Evolutionary conservation across 495 filamentous ascomycete species (phyloP).

Genomic region (Lophiotrema nucula): DNA sequence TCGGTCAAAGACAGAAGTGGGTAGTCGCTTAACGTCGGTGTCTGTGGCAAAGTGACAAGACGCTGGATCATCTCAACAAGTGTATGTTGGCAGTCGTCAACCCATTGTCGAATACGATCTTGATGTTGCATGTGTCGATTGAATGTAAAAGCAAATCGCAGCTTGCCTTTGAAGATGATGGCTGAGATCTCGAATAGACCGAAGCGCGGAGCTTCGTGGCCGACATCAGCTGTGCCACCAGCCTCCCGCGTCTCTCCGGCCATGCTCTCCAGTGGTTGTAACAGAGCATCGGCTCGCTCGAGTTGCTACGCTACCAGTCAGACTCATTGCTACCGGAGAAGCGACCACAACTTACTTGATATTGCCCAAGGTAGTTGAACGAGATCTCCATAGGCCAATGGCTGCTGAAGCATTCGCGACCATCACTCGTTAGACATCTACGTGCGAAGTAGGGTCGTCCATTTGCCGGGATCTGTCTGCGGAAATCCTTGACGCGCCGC

Average conservation of each 20-base stretch:
- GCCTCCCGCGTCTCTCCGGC: conserved; percentile 37
- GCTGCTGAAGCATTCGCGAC: conserved; percentile 42
- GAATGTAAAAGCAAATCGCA: conserved; percentile 64
- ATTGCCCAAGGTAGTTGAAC: conserved; percentile 65
- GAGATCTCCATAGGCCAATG: conserved; percentile 67
- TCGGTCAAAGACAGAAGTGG: conserved; percentile 63
- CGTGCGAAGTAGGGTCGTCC: conserved; percentile 39
- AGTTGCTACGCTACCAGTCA: conserved; percentile 56
- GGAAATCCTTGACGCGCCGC: conserved; percentile 31
- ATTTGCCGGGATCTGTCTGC: conserved; percentile 24
- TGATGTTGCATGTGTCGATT: conserved; percentile 61
- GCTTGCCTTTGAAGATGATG: conserved; percentile 57
- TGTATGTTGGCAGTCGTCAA: conserved; percentile 56
- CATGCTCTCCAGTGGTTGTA: conserved; percentile 55
- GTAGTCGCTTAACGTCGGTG: conserved; percentile 60
- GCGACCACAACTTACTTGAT: conserved; percentile 12
- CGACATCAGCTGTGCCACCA: conserved; percentile 50
- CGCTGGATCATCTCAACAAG: conserved; percentile 51
- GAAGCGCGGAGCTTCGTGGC: conserved; percentile 56
- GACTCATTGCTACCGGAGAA: background rate
- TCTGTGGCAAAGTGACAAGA: conserved; percentile 49
- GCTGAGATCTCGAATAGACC: conserved; percentile 65
- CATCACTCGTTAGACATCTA: conserved; percentile 49
- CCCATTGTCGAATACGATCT: conserved; percentile 57
- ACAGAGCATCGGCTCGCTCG: conserved; percentile 59